Base-by-base conservation (phyloP, 148 eudicot genomes). In the Silene conica region DNA sequence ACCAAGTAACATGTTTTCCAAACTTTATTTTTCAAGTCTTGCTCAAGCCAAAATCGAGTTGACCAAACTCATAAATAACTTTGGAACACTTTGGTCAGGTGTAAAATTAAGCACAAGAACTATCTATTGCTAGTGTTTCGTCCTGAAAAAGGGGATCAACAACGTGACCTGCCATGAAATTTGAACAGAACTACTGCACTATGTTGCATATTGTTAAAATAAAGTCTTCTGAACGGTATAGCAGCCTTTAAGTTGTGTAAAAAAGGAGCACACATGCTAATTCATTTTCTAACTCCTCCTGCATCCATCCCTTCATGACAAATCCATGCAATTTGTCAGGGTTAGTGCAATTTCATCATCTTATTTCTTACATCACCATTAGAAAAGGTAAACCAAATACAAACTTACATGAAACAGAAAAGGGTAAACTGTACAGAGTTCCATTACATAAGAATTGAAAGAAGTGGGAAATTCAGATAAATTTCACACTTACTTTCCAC, bases 401-500 rank as follows among this genome's bases (percentile, higher is more conserved):
- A 13, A 48, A 68, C 69, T 34, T 38, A 20, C 19, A 67, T 22
- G 11, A 69, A 52, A 22, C 23, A 50, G 28, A 22, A 50, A 34
- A 45, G 61, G 20, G 19, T 21, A 43, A 58, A 22, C 12, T 46
- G 22, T 12, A 62, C 20, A 69, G 46, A n/a, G 72, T 22, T 69
- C 15, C 34, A 45, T 15, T 48, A 46, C 71, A 68, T 55, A 46
- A 13, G 43, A 78, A 56, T 13, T 43, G 12, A 52, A 23, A 22
- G 12, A 45, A 46, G 61, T 21, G 3, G 23, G 8, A 18, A 61
- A n/a, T 38, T 70, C 21, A 55, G 11, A 11, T 9, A 23, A 59
- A 52, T 0, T 69, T 26, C 54, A 26, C 41, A 78, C 97, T 73
- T 85, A 95, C 99, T 85, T 95, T 95, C 99, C 99, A 95, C 67